Conservation (phyloP, 73 alveolate species). For the Stentor coeruleus region DNA sequence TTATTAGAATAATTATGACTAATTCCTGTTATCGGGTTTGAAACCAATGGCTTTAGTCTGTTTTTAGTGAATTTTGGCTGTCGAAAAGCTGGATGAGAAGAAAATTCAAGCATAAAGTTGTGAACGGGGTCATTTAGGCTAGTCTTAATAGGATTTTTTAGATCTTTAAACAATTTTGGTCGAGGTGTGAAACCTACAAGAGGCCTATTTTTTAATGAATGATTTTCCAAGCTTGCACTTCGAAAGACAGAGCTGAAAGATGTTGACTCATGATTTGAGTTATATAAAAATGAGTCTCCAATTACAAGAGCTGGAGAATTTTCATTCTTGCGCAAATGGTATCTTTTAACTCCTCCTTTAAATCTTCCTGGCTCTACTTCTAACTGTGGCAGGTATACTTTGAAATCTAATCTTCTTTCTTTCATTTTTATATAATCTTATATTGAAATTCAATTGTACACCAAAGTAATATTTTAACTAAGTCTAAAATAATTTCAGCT, state of each 20-base stretch:
- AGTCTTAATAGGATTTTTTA: not conserved
- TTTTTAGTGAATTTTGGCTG: not conserved
- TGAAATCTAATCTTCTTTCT: not conserved
- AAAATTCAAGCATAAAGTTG: not conserved
- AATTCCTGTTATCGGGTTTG: not conserved
- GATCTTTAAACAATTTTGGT: too few species aligned
- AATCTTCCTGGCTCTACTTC: not conserved
- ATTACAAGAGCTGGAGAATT: not conserved
- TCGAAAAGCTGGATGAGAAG: not conserved
- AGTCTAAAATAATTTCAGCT: too few species aligned
- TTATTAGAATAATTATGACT: not conserved
- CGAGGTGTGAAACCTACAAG: too few species aligned
- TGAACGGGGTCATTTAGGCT: not conserved
- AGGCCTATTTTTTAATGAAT: too few species aligned
- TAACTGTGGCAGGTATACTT: not conserved
- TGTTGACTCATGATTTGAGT: too few species aligned
- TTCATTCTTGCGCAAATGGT: conserved; percentile 4
- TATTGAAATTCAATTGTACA: too few species aligned
- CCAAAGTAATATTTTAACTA: too few species aligned
- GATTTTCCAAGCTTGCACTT: too few species aligned
- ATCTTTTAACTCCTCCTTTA: not conserved
- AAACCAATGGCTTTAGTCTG: not conserved
- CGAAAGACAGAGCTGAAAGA: too few species aligned
- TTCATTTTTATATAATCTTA: too few species aligned
- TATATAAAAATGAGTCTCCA: too few species aligned